Percentiles rank a stretch among this genome's conserved stretches.
Evolutionary conservation across 345 rosid genomes (phyloP).

Genomic region (Melastoma malabathricum): DNA sequence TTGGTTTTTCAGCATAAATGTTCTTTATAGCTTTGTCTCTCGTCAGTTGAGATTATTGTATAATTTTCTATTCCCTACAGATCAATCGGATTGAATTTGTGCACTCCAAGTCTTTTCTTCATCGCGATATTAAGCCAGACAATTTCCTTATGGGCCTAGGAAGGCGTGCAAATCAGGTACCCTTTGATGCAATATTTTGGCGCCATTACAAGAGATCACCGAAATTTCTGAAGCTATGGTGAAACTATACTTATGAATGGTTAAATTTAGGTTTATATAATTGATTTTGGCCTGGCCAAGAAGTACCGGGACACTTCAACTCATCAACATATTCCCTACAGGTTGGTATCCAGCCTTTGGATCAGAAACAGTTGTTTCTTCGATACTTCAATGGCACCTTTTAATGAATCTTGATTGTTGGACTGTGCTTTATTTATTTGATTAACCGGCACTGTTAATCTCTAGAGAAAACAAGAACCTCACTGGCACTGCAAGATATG

Average conservation of each 20-base stretch:
- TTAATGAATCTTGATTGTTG: no score
- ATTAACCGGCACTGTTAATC: background rate
- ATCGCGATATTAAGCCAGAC: conserved; percentile 91
- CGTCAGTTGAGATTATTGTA: background rate
- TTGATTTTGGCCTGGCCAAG: conserved; percentile 92
- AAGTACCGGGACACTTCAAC: conserved; percentile 70
- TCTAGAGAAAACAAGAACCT: conserved; percentile 85
- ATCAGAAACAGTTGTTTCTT: no score
- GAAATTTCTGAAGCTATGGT: no score
- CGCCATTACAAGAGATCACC: no score
- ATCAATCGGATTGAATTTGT: conserved; percentile 80
- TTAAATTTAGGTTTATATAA: conserved; percentile 48
- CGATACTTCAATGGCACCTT: no score
- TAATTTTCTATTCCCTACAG: conserved; percentile 16
- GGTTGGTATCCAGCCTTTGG: no score
- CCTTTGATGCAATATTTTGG: background rate
- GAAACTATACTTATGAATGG: background rate
- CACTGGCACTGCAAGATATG: conserved; percentile 91
- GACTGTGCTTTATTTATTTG: no score
- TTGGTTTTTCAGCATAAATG: conserved; percentile 6
- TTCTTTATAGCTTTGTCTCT: background rate
- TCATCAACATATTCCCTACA: conserved; percentile 77
- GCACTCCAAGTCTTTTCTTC: conserved; percentile 84
- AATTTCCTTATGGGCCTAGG: conserved; percentile 92
- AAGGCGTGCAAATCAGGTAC: conserved; percentile 77